Evolutionary conservation across 2,329 filamentous ascomycete species (phyloP), one percentile per base, ranked within the genome.

Genomic region (Nemania abortiva): DNA sequence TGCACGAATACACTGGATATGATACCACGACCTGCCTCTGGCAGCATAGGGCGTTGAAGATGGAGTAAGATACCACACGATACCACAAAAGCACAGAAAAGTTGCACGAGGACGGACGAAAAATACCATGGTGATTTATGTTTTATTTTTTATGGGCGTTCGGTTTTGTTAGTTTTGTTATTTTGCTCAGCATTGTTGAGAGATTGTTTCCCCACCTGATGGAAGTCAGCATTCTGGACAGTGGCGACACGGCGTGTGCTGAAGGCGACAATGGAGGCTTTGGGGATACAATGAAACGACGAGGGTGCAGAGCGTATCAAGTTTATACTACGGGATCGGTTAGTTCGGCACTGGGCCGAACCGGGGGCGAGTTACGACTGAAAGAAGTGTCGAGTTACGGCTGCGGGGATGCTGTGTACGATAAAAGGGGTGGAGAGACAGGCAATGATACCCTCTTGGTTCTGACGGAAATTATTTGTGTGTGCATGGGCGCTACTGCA

Each of bases 11-110:
- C 72, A 74, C 71, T 74, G 73, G 73, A 77, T 73, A 79, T 79
- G 77, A 78, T 80, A 79, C 77, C 78, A 79, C 73, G 74, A 77
- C 70, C 72, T 76, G 75, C 74, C 70, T 67, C 54, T 65, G 71
- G 74, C 75, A 73, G 74, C 69, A 71, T 72, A 76, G 72, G 76
- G 76, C 76, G 76, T 77, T 79, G 77, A 75, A 76, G 72, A 77
- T 69, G 76, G 75, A 75, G 72, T 69, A 70, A 76, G 73, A 74
- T 70, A 66, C 73, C 73, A 75, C 74, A 78, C 74, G 76, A 74
- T 73, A 73, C 71, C 71, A 73, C 65, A 77, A 78, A 78, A 77
- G 75, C 74, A 74, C 72, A 78, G 72, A 76, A 75, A 74, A 74
- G 73, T 75, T 65, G 49, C 71, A 70, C 70, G 68, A 72, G 58